These are phyloP conservation scores for Penicillium glabrum DNA, from an alignment of 2,329 filamentous ascomycete species.

Conservation along the genomic window DNA sequence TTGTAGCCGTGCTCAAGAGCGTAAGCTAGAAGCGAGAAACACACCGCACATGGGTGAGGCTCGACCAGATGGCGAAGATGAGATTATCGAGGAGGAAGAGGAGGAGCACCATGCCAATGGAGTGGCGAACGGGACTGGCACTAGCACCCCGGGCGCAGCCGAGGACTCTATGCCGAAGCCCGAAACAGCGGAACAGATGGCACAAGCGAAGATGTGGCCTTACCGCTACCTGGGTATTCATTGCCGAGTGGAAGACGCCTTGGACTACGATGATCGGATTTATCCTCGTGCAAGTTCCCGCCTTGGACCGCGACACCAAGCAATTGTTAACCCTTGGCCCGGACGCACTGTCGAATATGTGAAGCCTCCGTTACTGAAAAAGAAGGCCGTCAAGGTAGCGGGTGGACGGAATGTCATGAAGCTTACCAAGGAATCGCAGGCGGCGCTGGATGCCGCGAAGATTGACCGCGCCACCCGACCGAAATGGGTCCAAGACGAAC, in stretches of 20 bases:
- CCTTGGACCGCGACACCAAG: conserved; percentile 87
- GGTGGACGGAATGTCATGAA: conserved; percentile 59
- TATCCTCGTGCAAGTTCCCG: conserved; percentile 94
- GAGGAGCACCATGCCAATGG: conserved; percentile 67
- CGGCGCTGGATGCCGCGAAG: conserved; percentile 79
- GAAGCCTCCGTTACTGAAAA: conserved; percentile 83
- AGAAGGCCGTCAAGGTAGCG: conserved; percentile 62
- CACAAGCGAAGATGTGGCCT: conserved; percentile 92
- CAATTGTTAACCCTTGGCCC: conserved; percentile 79
- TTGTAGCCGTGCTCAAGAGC: conserved; percentile 93
- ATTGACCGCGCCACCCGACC: conserved; percentile 76
- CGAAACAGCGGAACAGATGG: conserved; percentile 80
- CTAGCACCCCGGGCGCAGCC: conserved; percentile 62
- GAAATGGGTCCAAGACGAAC: conserved; percentile 92
- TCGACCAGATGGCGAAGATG: conserved; percentile 60
- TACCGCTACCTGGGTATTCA: conserved; percentile 95
- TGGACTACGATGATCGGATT: conserved; percentile 96
- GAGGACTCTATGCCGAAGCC: conserved; percentile 56
- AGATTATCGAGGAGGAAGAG: conserved; percentile 65
- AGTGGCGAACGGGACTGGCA: conserved; percentile 57
- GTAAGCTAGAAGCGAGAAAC: conserved; percentile 84
- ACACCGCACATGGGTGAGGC: conserved; percentile 68
- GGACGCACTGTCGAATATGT: conserved; percentile 87
- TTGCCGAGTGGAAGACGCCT: conserved; percentile 88
- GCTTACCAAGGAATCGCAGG: conserved; percentile 73